Percentiles rank a stretch among this genome's conserved stretches.
Conservation (phyloP, 805 yeast species). For the Wickerhamiella slavikovae region DNA sequence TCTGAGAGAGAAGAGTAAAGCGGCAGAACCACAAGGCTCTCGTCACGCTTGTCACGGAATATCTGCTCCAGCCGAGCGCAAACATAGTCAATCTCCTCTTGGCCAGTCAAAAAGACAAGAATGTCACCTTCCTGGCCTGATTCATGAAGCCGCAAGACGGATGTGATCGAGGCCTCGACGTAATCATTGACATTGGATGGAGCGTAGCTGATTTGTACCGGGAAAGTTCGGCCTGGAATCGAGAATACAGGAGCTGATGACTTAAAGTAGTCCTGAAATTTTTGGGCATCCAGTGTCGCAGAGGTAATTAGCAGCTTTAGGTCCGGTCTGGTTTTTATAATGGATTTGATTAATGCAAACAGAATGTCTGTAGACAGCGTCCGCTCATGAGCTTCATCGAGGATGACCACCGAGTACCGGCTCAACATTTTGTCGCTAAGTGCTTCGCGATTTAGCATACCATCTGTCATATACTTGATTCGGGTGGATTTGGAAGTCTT, state of each 20-base stretch:
- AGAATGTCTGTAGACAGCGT: conserved; percentile 79
- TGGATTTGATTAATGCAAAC: conserved; percentile 60
- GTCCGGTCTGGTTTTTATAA: conserved; percentile 41
- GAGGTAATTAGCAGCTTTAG: conserved; percentile 67
- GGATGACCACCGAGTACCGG: conserved; percentile 62
- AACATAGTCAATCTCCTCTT: conserved; percentile 80
- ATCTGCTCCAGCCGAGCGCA: conserved; percentile 52
- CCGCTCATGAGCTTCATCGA: conserved; percentile 95
- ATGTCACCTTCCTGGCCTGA: conserved; percentile 52
- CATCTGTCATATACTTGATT: conserved; percentile 87
- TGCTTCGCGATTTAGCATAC: conserved; percentile 78
- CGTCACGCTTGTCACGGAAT: conserved; percentile 27
- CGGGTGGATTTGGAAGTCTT: conserved; percentile 40
- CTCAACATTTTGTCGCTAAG: conserved; percentile 49
- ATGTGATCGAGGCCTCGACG: conserved; percentile 69
- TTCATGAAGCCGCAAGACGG: conserved; percentile 70
- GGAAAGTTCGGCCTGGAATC: conserved; percentile 85
- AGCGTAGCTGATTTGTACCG: conserved; percentile 72
- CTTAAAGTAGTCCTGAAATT: conserved; percentile 63
- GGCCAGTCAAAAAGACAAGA: conserved; percentile 82
- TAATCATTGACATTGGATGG: conserved; percentile 80
- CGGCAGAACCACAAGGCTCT: conserved; percentile 61
- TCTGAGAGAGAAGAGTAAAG: conserved; percentile 83
- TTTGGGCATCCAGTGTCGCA: conserved; percentile 83
- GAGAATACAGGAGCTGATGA: conserved; percentile 61